These are phyloP conservation scores for Sechiopsis laciniata DNA, from an alignment of 306 rosid species.

Conservation along the genomic window DNA sequence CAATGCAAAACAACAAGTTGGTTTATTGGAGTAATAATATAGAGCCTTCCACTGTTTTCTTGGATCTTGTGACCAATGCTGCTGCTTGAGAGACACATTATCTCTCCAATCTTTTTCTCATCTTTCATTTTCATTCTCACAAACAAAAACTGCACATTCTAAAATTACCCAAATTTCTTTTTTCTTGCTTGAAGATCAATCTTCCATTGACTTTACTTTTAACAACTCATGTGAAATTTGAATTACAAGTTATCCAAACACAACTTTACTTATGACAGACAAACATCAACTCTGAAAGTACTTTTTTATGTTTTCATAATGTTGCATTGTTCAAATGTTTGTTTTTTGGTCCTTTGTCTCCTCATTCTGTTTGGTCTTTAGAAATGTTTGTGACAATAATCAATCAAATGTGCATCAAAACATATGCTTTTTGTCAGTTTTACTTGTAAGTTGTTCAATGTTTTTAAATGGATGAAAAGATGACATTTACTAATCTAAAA, in stretches of 20 bases:
- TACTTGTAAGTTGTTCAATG: no score
- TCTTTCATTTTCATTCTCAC: background rate
- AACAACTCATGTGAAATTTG: no score
- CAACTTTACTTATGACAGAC: background rate
- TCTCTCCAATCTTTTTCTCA: no score
- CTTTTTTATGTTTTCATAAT: background rate
- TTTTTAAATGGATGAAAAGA: no score
- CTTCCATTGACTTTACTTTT: background rate
- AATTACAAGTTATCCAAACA: background rate
- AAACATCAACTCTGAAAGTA: background rate
- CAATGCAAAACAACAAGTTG: no score
- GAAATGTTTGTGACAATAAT: background rate
- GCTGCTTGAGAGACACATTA: background rate
- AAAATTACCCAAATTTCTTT: background rate
- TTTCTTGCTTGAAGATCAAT: background rate
- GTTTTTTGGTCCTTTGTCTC: background rate
- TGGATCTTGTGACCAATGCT: constrained; percentile 1
- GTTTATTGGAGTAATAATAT: background rate
- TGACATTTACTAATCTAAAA: no score
- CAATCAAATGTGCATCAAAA: no score
- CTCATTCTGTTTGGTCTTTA: background rate
- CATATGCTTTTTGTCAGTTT: no score
- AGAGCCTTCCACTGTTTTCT: background rate
- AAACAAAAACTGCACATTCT: no score
- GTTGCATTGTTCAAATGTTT: background rate